Evolutionary conservation across 2,329 filamentous ascomycete species (phyloP).

Genomic region (Ophiostoma tasmaniense): DNA sequence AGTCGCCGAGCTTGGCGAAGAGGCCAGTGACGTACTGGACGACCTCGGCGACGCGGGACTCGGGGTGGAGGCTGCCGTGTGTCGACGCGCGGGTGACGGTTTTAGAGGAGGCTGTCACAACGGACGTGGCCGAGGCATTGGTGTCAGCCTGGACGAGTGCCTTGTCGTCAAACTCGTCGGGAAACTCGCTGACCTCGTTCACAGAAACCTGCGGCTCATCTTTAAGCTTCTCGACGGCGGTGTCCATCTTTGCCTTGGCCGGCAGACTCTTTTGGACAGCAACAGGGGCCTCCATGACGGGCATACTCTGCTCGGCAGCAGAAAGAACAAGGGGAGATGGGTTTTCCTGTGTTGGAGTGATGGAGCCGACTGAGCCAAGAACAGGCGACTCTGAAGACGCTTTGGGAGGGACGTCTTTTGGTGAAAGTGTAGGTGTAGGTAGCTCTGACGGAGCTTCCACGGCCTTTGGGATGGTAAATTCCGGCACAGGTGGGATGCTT

Average conservation of each 20-base stretch:
- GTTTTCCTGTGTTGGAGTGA: not conserved
- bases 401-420: not conserved
- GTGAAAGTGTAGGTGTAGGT: not conserved
- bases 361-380: not conserved
- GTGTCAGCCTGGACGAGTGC: not conserved
- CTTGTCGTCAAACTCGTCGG: not conserved
- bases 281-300: not conserved
- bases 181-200: not conserved
- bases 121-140: not conserved
- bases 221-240: not conserved
- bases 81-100: not conserved
- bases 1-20: slow-evolving; percentile 25
- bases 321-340: not conserved
- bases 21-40: slow-evolving; percentile 16
- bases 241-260: not conserved
- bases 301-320: not conserved
- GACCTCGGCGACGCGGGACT: slow-evolving; percentile 14
- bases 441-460: not conserved
- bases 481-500: not conserved
- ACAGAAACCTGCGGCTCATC: not conserved
- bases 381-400: not conserved
- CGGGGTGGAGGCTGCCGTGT: slow-evolving; percentile 6
- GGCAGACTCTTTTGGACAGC: not conserved
- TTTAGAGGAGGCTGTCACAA: not conserved
- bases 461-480: not conserved